Base-by-base conservation (phyloP, 2,329 filamentous ascomycete genomes). In the Alternaria conjuncta region DNA sequence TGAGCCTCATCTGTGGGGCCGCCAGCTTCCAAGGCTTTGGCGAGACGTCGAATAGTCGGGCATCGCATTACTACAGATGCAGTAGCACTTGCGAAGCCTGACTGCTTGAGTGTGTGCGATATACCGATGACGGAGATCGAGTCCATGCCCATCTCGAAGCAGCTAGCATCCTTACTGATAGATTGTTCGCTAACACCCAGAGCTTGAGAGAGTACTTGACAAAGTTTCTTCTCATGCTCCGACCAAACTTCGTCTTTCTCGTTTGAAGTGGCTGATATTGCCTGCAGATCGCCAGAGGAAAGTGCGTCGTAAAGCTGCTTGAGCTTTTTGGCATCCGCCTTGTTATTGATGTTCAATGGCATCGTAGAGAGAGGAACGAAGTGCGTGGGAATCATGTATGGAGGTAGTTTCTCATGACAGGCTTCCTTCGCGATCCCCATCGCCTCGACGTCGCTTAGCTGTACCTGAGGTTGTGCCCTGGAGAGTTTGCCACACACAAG, bases 351-450 rank as follows among this genome's bases (percentile, higher is more conserved):
- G 1, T 93, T 96, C 0, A 97, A 83, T 0, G 94, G 94, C 57
- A 97, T 89, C 8, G 82, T 85, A 0, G 89, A 86, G 8, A 97
- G 81, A 4, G 86, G 87, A 23, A 97, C 82, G 62, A 96, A 89
- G 73, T 96, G 92, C 0, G 93, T 94, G 1, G 94, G 95, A 2
- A 97, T 87, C 94, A 97, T 97, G 77, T 97, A 97, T 0, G 86
- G 87, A 0, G 94, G 92, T 4, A 97, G 85, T 21, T 84, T 88
- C 2, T 86, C 82, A 32, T 87, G 86, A 70, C 94, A 97, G n/a
- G 88, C 86, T 23, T 86, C 82, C 71, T 11, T 82, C 5, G 66
- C 70, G 5, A 55, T 61, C 5, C 65, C 63, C n/a, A 78, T 55
- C 6, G 73, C 66, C 10, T 30, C 51, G 23, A 62, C 63, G n/a